Evolutionary conservation across 257 asterid genomes (phyloP), one percentile per base, ranked within the genome.

Genomic region (Cinchona pubescens): DNA sequence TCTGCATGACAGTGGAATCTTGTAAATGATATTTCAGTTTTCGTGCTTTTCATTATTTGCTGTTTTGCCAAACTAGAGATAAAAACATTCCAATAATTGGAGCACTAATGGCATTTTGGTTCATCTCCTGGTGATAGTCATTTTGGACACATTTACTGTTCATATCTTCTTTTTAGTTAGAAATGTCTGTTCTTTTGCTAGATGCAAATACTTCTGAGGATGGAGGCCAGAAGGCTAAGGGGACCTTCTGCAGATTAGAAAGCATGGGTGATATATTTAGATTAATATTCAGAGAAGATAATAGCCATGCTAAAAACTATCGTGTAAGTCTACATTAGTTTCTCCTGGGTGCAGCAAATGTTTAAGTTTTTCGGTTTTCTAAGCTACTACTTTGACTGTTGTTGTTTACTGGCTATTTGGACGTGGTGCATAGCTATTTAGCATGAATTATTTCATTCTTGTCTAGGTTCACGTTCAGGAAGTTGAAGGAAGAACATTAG

Each of bases 381-480:
- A 7, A 6, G 30, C 32, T 40, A 29, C 42, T 30, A 1, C 55
- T 66, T 76, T 14, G 30, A 23, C 42, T 58, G 9, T 29, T n/a
- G 21, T 19, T 27, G 15, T 48, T 61, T 64, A 35, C 56, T 61
- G 72, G 45, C 45, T 40, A 16, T 18, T 49, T 3, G 56, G 56
- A 51, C 23, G 21, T 14, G 11, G 48, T 19, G 32, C 58, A n/a
- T 67, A 75, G 74, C 76, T 71, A 37, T 62, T 75, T 74, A 70
- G 82, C 76, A 64, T 69, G 64, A 78, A 67, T 55, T 76, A 49
- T 77, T 80, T 42, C 76, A 74, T 77, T 75, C 69, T 67, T 79
- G 80, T 85, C 61, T 82, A 92, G 99, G 87, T 90, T 83, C 99
- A 94, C 73, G 83, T 94, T 83, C 96, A 86, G 76, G 92, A 94